Evolutionary conservation across 2,329 filamentous ascomycete species (phyloP).

Genomic region (Penicillium sp.): DNA sequence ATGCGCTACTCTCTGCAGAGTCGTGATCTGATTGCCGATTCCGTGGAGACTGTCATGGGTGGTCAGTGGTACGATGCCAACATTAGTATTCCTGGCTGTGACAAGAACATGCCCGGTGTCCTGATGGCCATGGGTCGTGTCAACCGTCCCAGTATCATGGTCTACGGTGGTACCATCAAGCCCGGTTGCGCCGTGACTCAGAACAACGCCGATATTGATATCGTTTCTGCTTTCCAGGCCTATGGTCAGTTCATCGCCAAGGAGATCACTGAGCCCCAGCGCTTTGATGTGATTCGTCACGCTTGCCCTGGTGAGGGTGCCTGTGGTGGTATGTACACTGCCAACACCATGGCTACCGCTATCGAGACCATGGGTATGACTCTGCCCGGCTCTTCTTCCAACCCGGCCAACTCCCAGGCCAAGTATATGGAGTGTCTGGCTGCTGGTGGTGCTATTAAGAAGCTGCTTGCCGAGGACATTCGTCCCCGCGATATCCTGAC

Average conservation of each 20-base stretch:
- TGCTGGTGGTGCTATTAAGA: slow-evolving; percentile 75
- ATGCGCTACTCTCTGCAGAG: slow-evolving; percentile 97
- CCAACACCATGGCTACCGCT: slow-evolving; percentile 77
- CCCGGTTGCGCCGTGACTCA: slow-evolving; percentile 83
- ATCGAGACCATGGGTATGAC: slow-evolving; percentile 78
- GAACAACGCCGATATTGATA: slow-evolving; percentile 79
- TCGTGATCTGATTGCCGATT: slow-evolving; percentile 95
- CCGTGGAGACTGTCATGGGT: slow-evolving; percentile 98
- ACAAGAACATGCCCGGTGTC: slow-evolving; percentile 99
- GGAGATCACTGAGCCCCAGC: slow-evolving; percentile 86
- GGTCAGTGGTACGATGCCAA: slow-evolving; percentile 99
- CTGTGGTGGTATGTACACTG: slow-evolving; percentile 85
- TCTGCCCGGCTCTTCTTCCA: slow-evolving; percentile 80
- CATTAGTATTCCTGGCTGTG: slow-evolving; percentile 94
- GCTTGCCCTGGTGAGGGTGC: slow-evolving; percentile 85
- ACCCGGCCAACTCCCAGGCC: slow-evolving; percentile 73
- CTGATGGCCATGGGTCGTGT: slow-evolving; percentile 92
- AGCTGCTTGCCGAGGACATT: slow-evolving; percentile 76
- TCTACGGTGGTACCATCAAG: slow-evolving; percentile 94
- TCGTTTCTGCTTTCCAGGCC: slow-evolving; percentile 96
- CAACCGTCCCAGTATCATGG: slow-evolving; percentile 94
- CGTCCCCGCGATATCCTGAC: slow-evolving; percentile 79
- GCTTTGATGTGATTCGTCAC: slow-evolving; percentile 92
- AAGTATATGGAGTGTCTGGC: slow-evolving; percentile 76
- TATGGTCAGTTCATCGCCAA: slow-evolving; percentile 95